Conservation (phyloP, 2,329 filamentous ascomycete genomes). For the Phialocephala subalpina region DNA sequence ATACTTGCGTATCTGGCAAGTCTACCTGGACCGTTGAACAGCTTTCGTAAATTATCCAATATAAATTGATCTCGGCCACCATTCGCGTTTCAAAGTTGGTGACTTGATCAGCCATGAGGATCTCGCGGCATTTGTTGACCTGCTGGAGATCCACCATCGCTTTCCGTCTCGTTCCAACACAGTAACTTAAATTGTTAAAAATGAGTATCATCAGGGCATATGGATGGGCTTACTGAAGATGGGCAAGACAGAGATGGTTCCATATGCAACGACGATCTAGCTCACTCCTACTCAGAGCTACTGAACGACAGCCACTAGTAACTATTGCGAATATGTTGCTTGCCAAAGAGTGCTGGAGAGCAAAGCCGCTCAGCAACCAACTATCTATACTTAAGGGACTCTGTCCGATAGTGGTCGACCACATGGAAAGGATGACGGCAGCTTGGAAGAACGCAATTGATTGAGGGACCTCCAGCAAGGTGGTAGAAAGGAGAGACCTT, state of each 20-base stretch:
- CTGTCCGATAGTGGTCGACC: constrained; percentile 55
- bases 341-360: constrained; percentile 50
- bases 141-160: constrained; percentile 48
- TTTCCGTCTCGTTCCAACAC: constrained; percentile 51
- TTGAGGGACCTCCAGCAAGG: constrained; percentile 49
- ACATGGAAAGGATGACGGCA: constrained; percentile 50
- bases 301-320: constrained; percentile 16
- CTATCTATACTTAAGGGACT: constrained; percentile 53
- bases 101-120: constrained; percentile 48
- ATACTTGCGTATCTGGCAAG: constrained; percentile 45
- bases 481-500: constrained; percentile 40
- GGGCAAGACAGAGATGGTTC: constrained; percentile 53
- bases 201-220: not conserved
- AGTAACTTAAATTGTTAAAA: constrained; percentile 43
- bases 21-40: constrained; percentile 43
- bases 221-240: constrained; percentile 47
- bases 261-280: constrained; percentile 48
- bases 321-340: constrained; percentile 45
- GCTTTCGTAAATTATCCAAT: constrained; percentile 54
- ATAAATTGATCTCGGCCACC: constrained; percentile 54
- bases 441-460: constrained; percentile 53
- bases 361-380: constrained; percentile 53
- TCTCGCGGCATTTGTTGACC: constrained; percentile 47
- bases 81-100: constrained; percentile 55
- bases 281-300: constrained; percentile 33